phyloP scores from a whole-genome alignment of 495 filamentous ascomycete genomes.

The Penicillium herquei region DNA sequence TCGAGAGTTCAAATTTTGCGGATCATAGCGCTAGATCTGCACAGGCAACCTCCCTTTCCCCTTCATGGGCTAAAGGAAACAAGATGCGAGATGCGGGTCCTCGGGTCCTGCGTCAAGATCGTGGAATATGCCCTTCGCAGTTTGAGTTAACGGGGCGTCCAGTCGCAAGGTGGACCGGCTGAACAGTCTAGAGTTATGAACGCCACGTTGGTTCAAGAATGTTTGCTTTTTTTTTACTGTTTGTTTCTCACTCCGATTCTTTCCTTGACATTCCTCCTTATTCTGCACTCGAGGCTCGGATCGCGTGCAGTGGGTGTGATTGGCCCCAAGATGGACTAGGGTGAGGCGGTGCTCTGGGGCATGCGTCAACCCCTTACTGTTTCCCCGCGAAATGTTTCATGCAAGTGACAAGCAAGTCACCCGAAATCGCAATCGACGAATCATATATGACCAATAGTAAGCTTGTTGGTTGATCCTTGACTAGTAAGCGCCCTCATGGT shows the following conservation, averaged over 20 bases:
- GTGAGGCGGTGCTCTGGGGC: constrained; percentile 11
- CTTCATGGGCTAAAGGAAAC: neutral
- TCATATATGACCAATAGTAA: neutral
- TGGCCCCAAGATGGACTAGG: constrained; percentile 5
- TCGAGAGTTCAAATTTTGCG: neutral
- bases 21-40: constrained; percentile 6
- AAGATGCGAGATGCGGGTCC: too few relatives aligned
- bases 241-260: constrained; percentile 5
- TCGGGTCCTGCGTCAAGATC: constrained; percentile 11
- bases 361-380: constrained; percentile 2
- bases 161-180: neutral
- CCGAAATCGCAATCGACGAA: constrained; percentile 6
- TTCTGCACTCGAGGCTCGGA: neutral
- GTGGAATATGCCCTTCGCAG: constrained; percentile 6
- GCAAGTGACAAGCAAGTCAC: constrained; percentile 2
- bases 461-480: neutral
- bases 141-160: neutral
- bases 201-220: constrained; percentile 4
- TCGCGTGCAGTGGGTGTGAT: constrained; percentile 1
- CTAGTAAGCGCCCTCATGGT: neutral
- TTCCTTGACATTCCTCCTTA: neutral
- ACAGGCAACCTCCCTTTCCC: constrained; percentile 2
- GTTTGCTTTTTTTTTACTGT: constrained; percentile 11
- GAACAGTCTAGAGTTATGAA: neutral
- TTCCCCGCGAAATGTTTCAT: constrained; percentile 8